Evolutionary conservation across 225 moss, liverwort and hornwort genomes (phyloP).

Genomic region (Takakia lepidozioides): DNA sequence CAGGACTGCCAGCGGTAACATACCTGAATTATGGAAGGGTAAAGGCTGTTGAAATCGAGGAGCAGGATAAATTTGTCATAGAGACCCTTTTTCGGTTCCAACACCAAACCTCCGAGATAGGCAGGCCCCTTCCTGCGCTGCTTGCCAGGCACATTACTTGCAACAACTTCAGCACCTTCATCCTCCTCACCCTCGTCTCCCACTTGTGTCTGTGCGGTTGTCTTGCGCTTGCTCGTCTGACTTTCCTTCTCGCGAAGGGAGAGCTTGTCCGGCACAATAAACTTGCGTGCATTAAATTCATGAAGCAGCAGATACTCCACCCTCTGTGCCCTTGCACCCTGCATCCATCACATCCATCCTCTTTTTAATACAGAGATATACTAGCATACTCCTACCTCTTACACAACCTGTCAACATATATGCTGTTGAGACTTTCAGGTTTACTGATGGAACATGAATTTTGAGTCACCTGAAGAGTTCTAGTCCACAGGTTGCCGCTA

Average conservation of each 20-base stretch:
- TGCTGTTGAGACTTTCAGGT: no score
- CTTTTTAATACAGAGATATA: no score
- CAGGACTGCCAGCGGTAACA: no score
- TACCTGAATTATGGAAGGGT: slow-evolving; percentile 99
- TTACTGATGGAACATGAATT: no score
- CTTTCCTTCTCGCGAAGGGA: slow-evolving; percentile 77
- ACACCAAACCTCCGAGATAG: slow-evolving; percentile 87
- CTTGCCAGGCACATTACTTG: slow-evolving; percentile 40
- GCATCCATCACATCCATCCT: no score
- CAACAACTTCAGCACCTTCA: slow-evolving; percentile 25
- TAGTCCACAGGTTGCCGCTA: slow-evolving; percentile 96
- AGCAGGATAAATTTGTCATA: slow-evolving; percentile 89
- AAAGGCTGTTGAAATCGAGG: slow-evolving; percentile 97
- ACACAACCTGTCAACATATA: no score
- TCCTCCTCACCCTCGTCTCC: slow-evolving; percentile 37
- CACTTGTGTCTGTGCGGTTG: slow-evolving; percentile 19
- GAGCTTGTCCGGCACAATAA: slow-evolving; percentile 92
- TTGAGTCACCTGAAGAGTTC: slow-evolving; percentile 83
- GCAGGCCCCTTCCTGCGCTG: slow-evolving; percentile 88
- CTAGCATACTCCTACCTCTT: no score
- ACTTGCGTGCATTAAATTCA: slow-evolving; percentile 88
- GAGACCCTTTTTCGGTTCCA: slow-evolving; percentile 95
- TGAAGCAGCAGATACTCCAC: slow-evolving; percentile 92
- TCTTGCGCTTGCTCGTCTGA: slow-evolving; percentile 67
- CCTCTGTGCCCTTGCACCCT: slow-evolving; percentile 98